Base-by-base conservation (phyloP, 768 basidiomycete genomes). In the Pleurotus ostreatus region DNA sequence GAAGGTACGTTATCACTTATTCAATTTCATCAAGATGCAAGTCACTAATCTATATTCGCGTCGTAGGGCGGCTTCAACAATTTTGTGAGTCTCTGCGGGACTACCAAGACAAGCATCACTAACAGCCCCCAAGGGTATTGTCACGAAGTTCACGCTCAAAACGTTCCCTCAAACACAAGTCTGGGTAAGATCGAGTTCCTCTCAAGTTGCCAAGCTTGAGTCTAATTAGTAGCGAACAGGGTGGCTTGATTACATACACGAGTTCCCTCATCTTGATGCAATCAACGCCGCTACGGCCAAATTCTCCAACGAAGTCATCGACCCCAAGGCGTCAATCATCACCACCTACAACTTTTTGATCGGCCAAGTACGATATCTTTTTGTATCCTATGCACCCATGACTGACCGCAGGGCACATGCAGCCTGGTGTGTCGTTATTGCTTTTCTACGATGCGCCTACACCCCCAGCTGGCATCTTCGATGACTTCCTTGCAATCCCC, bases 41-140 rank as follows among this genome's bases (percentile, higher is more conserved):
- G 11, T 34, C 30, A 34, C 3, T 11, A 9, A 34, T 34, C 30
- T 9, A 34, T 9, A 9, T 7, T n/a, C n/a, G n/a, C n/a, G n/a
- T n/a, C n/a, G 1, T 58, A 85, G 81, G 86, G 85, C 30, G 85
- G 84, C 8, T 64, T 74, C 60, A 85, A 88, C 59, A 88, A 87
- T 59, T 86, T 84, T 57, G 76, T 71, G 54, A 51, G 61, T 49
- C 20, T 12, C 20, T 44, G 16, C 46, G 34, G 15, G 25, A 37
- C 8, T 2, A 11, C 12, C 15, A 7, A 13, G 7, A 2, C 12
- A 4, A 51, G n/a, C 37, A 11, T 1, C 39, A 4, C 23, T 55
- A 15, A 41, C 6, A 13, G 11, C 2, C 34, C 13, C 18, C 13
- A 48, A 77, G 76, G 86, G 85, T 0, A 79, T 86, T 37, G 81